Evolutionary conservation across 1,284 basidiomycete genomes (phyloP), one percentile per base, ranked within the genome.

Genomic region (Sphagnurus paluster): DNA sequence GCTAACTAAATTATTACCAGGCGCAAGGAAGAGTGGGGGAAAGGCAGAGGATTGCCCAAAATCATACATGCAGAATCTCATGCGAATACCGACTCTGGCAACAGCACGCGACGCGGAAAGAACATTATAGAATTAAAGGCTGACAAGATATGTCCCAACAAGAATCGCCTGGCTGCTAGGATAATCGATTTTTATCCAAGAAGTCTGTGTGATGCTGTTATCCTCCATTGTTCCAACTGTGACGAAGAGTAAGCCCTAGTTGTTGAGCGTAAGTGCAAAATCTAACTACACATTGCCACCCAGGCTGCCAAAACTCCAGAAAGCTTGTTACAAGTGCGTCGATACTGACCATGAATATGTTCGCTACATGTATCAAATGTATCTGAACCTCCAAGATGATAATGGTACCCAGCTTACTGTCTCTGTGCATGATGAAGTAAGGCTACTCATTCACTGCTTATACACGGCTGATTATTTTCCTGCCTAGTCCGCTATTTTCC

Each of bases 111-210:
- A n/a, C 33, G 21, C n/a, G 28, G 40, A 66, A 19, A 44, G 48
- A 69, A 68, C 2, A 68, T 82, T 46, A 58, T 66, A 42, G 67
- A 76, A 51, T 59, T 80, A 20, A 54, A 66, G 14, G 56, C 54
- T 1, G 59, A 53, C 34, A 50, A 62, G 2, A 58, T 60, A 28
- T 68, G 63, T 38, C 71, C 72, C 6, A 63, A 58, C 19, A 69
- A 65, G 44, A 79, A 74, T 52, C 70, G 61, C 23, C 60, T 86
- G 14, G 53, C 66, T 9, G 84, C 77, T 5, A 75, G 74, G 16
- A 70, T 76, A 3, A 59, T 77, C 5, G 79, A 82, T 56, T 83
- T 78, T 56, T 75, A 69, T 53, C 85, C 85, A 1, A 62, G 71
- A 33, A 56, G 69, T 19, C 57, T 85, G 17, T 53, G 65, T 20